Evolutionary conservation across 1,139 yeast species (phyloP).

Genomic region (Sugiyamaella xylanicola): DNA sequence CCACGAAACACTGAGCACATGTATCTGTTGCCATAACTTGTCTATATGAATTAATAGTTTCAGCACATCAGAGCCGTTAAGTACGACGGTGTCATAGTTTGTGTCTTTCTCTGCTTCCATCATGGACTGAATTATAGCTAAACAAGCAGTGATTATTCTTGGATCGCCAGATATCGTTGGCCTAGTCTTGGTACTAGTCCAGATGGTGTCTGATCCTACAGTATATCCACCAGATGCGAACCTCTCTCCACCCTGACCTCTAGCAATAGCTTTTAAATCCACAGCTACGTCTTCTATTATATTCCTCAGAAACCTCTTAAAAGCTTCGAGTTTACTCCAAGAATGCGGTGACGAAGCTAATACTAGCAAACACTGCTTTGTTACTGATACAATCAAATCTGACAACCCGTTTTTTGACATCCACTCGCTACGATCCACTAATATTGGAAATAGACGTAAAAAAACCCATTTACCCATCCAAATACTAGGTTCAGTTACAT

Average conservation of each 20-base stretch:
- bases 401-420: not conserved
- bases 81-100: slow-evolving; percentile 2
- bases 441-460: not conserved
- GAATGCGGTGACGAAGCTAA: slow-evolving; percentile 3
- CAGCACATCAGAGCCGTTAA: slow-evolving; percentile 1
- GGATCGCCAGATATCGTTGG: not conserved
- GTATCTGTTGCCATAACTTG: slow-evolving; percentile 10
- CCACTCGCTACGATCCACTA: too few species aligned
- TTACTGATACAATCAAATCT: too few species aligned
- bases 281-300: not conserved
- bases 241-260: not conserved
- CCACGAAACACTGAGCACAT: not conserved
- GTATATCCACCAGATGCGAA: not conserved
- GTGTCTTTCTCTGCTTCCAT: slow-evolving; percentile 5
- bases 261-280: not conserved
- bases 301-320: slow-evolving; percentile 1
- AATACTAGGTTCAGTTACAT: slow-evolving; percentile 1
- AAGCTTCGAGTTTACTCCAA: slow-evolving; percentile 7
- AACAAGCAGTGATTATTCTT: not conserved
- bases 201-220: not conserved
- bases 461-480: slow-evolving; percentile 15
- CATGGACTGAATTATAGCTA: slow-evolving; percentile 6
- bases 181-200: not conserved
- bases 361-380: not conserved
- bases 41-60: not conserved